Conservation (phyloP, 495 filamentous ascomycete genomes). For the Aspergillus conjunctus region DNA sequence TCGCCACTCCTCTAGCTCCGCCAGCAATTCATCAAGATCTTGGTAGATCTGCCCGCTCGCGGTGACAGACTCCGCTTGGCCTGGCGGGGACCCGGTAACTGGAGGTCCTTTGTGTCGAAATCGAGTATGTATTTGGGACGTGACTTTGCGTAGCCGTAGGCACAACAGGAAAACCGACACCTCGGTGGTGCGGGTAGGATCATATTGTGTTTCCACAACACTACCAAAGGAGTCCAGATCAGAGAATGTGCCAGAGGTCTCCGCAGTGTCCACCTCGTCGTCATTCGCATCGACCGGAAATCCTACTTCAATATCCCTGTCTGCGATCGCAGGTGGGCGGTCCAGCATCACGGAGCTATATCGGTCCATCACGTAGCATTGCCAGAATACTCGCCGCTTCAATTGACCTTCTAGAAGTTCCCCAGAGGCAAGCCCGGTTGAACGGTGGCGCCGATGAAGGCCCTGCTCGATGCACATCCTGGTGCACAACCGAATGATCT, state of each 20-base stretch:
- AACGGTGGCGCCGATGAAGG: conserved; percentile 18
- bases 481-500: conserved; percentile 30
- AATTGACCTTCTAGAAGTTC: conserved; percentile 29
- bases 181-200: conserved; percentile 22
- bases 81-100: neutral
- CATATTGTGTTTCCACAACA: neutral
- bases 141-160: conserved; percentile 31
- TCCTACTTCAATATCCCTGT: conserved; percentile 26
- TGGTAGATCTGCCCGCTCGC: conserved; percentile 26
- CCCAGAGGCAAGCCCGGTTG: neutral
- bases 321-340: conserved; percentile 29
- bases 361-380: conserved; percentile 36
- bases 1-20: conserved; percentile 29
- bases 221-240: conserved; percentile 22
- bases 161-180: conserved; percentile 31
- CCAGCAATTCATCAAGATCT: conserved; percentile 25
- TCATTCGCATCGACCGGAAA: conserved; percentile 34
- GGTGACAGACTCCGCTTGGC: neutral
- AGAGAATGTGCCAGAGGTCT: conserved; percentile 17
- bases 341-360: conserved; percentile 35
- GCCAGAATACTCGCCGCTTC: conserved; percentile 34
- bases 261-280: conserved; percentile 33
- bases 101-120: conserved; percentile 20
- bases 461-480: conserved; percentile 34
- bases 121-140: conserved; percentile 27